Evolutionary conservation across 352 stramenopile genomes (phyloP).

Genomic region (Pythium sp.): DNA sequence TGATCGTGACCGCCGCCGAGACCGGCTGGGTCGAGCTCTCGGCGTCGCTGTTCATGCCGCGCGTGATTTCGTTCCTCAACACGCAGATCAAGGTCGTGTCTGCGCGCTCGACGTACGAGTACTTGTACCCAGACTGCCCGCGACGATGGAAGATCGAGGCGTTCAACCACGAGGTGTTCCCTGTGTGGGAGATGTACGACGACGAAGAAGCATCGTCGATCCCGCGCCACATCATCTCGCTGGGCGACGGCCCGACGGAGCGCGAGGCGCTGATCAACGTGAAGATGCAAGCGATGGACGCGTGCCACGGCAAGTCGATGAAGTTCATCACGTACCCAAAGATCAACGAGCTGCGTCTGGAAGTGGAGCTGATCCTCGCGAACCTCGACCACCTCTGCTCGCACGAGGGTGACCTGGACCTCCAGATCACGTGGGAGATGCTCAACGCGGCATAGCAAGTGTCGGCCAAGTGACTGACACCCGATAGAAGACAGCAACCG

Average conservation of each 20-base stretch:
- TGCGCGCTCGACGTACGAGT: conserved; percentile 89
- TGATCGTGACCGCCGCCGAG: conserved; percentile 90
- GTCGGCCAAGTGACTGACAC: not conserved
- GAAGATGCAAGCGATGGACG: conserved; percentile 80
- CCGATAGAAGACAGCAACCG: not conserved
- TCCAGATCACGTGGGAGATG: conserved; percentile 87
- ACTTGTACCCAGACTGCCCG: conserved; percentile 81
- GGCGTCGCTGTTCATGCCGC: conserved; percentile 85
- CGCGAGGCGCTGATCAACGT: conserved; percentile 82
- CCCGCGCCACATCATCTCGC: conserved; percentile 75
- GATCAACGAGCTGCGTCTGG: conserved; percentile 73
- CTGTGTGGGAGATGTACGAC: conserved; percentile 69
- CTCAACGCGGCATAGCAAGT: conserved; percentile 47
- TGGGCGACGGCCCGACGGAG: conserved; percentile 82
- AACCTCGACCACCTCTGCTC: conserved; percentile 82
- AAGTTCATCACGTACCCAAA: conserved; percentile 89
- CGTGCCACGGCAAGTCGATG: conserved; percentile 84
- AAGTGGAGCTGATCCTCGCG: conserved; percentile 76
- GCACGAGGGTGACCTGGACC: conserved; percentile 76
- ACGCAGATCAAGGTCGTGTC: conserved; percentile 86
- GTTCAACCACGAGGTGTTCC: conserved; percentile 86
- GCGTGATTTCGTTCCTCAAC: conserved; percentile 72
- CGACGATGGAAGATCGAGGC: conserved; percentile 88
- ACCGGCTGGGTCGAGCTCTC: conserved; percentile 89
- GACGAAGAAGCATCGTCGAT: conserved; percentile 39